phyloP scores from a whole-genome alignment of 805 yeast genomes.

The Wickerhamomyces strasburgensis region DNA sequence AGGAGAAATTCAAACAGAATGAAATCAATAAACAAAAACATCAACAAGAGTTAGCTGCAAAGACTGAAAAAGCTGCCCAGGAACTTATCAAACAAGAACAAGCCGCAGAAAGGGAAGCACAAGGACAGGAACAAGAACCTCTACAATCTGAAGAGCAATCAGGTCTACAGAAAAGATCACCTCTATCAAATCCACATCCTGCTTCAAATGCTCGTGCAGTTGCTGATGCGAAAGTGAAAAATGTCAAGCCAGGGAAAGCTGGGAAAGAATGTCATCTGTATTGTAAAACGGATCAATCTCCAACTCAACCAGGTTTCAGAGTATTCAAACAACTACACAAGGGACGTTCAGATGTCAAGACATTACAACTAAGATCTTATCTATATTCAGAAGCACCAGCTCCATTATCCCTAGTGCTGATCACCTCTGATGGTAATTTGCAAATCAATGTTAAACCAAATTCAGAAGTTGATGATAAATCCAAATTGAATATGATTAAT shows the following conservation, averaged over 20 bases:
- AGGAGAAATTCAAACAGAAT: not conserved
- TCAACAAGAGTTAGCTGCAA: not conserved
- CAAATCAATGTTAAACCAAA: constrained; percentile 8
- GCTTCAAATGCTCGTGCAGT: not conserved
- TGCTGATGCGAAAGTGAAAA: constrained; percentile 1
- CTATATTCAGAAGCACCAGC: constrained; percentile 31
- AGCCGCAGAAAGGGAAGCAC: not conserved
- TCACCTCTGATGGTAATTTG: constrained; percentile 10
- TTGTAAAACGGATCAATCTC: constrained; percentile 14
- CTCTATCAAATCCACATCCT: too few relatives aligned
- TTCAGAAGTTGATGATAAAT: constrained; percentile 5
- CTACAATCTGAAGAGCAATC: too few relatives aligned
- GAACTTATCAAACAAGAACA: too few relatives aligned
- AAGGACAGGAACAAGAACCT: too few relatives aligned
- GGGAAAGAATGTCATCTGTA: constrained; percentile 9
- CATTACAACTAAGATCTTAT: constrained; percentile 34
- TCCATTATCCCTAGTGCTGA: constrained; percentile 16
- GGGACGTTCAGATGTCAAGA: constrained; percentile 25
- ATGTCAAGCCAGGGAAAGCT: not conserved
- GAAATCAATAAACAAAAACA: not conserved
- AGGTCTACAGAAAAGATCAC: not conserved
- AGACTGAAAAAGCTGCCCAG: too few relatives aligned
- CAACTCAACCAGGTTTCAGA: constrained; percentile 34
- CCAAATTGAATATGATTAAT: constrained; percentile 13
- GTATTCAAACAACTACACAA: constrained; percentile 32